phyloP scores from a whole-genome alignment of 2,329 filamentous ascomycete genomes.

The Xylariales sp. region DNA sequence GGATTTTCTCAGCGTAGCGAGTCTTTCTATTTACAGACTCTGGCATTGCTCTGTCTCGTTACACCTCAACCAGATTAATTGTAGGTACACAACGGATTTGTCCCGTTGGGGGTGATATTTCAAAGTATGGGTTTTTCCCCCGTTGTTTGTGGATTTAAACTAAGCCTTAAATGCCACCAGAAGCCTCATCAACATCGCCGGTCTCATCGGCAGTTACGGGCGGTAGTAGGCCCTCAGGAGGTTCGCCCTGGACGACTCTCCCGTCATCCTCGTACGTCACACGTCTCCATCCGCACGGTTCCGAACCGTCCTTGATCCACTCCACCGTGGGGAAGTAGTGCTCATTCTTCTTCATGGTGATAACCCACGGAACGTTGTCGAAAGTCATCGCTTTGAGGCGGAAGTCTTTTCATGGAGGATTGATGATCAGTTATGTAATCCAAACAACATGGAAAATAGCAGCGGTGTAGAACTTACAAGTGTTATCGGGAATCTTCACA shows the following conservation, averaged over 20 bases:
- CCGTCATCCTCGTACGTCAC: conserved; percentile 55
- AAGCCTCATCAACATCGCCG: conserved; percentile 33
- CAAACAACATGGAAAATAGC: too few relatives aligned
- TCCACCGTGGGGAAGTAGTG: conserved; percentile 81
- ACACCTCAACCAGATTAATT: too few relatives aligned
- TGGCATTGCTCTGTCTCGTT: too few relatives aligned
- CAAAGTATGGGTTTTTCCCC: too few relatives aligned
- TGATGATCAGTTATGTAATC: too few relatives aligned
- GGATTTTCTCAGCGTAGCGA: too few relatives aligned
- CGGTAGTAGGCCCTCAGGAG: conserved; percentile 42
- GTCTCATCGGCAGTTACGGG: conserved; percentile 32
- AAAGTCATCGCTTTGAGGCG: conserved; percentile 96
- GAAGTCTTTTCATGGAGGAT: too few relatives aligned
- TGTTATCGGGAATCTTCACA: conserved; percentile 88
- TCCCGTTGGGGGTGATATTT: too few relatives aligned
- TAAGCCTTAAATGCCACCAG: background rate
- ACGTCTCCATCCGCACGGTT: conserved; percentile 58
- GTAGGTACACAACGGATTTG: too few relatives aligned
- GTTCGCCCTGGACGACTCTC: conserved; percentile 49
- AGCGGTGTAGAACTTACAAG: conserved; percentile 67
- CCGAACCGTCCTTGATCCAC: conserved; percentile 59
- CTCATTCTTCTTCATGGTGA: conserved; percentile 99
- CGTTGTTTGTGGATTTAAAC: too few relatives aligned
- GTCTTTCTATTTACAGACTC: too few relatives aligned
- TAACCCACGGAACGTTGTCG: conserved; percentile 98